Evolutionary conservation across 2,329 filamentous ascomycete genomes (phyloP).

Genomic region (Xylaria sp.): DNA sequence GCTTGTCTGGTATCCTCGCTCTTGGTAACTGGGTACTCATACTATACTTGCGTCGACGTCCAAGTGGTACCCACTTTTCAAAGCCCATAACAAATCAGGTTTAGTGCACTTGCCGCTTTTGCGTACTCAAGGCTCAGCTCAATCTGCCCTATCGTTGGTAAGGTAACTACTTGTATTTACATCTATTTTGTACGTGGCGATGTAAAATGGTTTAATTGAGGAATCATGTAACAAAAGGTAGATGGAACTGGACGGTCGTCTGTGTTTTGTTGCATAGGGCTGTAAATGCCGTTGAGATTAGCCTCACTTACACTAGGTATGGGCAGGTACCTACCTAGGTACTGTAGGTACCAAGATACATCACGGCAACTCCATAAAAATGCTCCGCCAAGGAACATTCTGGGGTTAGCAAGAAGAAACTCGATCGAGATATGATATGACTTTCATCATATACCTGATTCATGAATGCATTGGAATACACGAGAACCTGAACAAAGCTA

Average conservation of each 20-base stretch:
- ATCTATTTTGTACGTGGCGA: too few relatives aligned
- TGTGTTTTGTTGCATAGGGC: not conserved
- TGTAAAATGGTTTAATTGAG: not conserved
- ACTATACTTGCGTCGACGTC: not conserved
- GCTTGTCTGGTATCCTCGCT: not conserved
- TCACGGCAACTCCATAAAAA: not conserved
- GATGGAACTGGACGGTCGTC: not conserved
- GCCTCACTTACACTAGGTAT: not conserved
- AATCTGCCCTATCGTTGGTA: not conserved
- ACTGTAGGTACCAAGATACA: not conserved
- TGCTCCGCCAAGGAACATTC: slow-evolving; percentile 22
- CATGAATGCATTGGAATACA: not conserved
- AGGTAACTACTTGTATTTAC: not conserved
- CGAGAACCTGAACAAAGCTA: slow-evolving; percentile 16
- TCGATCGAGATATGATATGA: not conserved
- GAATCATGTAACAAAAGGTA: not conserved
- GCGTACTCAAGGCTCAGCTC: not conserved
- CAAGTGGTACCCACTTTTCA: not conserved
- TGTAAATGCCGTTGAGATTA: not conserved
- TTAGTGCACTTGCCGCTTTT: not conserved
- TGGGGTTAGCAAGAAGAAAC: slow-evolving; percentile 10
- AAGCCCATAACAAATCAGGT: not conserved
- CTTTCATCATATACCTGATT: slow-evolving; percentile 10
- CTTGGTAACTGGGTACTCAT: not conserved
- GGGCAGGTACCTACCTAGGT: not conserved